Conservation (phyloP, 768 basidiomycete species). For the Phaeotremella fagi region DNA sequence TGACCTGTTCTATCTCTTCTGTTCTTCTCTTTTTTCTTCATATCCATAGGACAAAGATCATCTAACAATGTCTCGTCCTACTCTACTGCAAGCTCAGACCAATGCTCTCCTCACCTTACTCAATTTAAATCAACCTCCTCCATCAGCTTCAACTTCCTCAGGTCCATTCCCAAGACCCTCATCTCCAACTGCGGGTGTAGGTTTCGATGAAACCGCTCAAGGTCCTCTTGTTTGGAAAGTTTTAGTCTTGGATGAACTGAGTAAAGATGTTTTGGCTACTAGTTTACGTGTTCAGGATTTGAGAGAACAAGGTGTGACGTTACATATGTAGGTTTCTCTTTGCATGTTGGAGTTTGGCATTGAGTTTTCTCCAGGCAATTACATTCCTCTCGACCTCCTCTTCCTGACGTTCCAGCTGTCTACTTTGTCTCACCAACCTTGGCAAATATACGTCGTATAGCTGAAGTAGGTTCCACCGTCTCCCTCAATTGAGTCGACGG, state of each 20-base stretch:
- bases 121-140: constrained; percentile 67
- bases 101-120: constrained; percentile 76
- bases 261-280: constrained; percentile 93
- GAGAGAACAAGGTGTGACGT: constrained; percentile 90
- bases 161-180: constrained; percentile 49
- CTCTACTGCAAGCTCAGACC: constrained; percentile 85
- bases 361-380: constrained; percentile 62
- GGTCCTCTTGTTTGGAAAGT: constrained; percentile 93
- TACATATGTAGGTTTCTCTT: constrained; percentile 75
- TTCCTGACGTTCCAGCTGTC: constrained; percentile 92
- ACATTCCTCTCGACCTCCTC: constrained; percentile 77
- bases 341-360: background rate
- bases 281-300: constrained; percentile 93
- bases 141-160: constrained; percentile 44
- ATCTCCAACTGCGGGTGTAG: constrained; percentile 14
- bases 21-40: too few relatives aligned
- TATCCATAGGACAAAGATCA: background rate
- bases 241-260: constrained; percentile 86
- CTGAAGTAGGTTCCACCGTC: constrained; percentile 53
- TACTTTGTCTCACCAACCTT: constrained; percentile 93
- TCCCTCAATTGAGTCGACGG: background rate
- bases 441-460: constrained; percentile 79
- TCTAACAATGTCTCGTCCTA: constrained; percentile 31
- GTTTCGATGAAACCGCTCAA: constrained; percentile 39
- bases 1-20: too few relatives aligned